Percentiles rank a stretch among this genome's conserved stretches.
Conservation (phyloP, 495 filamentous ascomycete species). For the Aspergillus asperescens region DNA sequence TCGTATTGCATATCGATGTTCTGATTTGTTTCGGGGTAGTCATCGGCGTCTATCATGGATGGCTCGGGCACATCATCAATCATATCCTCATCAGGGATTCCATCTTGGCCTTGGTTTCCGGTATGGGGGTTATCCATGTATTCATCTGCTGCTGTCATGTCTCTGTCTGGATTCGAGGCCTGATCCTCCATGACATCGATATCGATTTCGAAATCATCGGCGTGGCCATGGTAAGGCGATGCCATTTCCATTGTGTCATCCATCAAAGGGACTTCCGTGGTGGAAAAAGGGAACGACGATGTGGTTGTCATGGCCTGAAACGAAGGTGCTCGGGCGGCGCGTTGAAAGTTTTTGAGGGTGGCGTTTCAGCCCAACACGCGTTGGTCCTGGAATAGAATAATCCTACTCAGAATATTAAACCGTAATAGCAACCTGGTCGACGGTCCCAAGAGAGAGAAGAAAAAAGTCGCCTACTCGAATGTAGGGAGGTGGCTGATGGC, state of each 20-base stretch:
- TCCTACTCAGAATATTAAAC: background rate
- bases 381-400: background rate
- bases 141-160: slow-evolving; percentile 55
- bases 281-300: slow-evolving; percentile 28
- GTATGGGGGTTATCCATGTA: slow-evolving; percentile 32
- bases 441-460: background rate
- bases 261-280: slow-evolving; percentile 38
- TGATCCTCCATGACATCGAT: slow-evolving; percentile 59
- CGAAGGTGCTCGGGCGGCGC: slow-evolving; percentile 17
- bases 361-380: slow-evolving; percentile 14
- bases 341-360: slow-evolving; percentile 20
- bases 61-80: slow-evolving; percentile 42
- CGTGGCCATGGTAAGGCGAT: slow-evolving; percentile 42
- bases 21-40: slow-evolving; percentile 28
- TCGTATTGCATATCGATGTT: slow-evolving; percentile 35
- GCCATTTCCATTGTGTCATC: slow-evolving; percentile 54
- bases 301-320: slow-evolving; percentile 37
- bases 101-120: slow-evolving; percentile 29
- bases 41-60: slow-evolving; percentile 37
- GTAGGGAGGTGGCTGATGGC: background rate
- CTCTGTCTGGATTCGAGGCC: slow-evolving; percentile 49
- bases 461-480: background rate
- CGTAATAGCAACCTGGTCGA: background rate
- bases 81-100: slow-evolving; percentile 45
- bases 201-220: slow-evolving; percentile 72